Percentiles rank a stretch among this genome's conserved stretches.
Conservation (phyloP, 208 protist genomes). For the Vickermania ingenoplastis region DNA sequence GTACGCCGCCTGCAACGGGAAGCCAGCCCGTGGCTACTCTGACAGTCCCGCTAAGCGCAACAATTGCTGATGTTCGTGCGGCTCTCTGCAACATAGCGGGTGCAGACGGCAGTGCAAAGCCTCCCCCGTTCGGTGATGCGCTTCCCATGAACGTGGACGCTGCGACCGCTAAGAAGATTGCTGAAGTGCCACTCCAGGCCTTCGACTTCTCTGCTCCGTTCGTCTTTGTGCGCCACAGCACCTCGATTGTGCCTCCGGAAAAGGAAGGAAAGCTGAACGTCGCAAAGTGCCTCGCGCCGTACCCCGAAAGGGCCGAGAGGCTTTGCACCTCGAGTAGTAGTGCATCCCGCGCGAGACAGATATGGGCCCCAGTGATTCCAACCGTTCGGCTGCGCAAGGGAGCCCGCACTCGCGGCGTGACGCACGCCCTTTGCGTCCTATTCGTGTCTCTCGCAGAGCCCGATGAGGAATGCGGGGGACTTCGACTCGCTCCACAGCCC, state of each 20-base stretch:
- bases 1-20: slow-evolving; percentile 45
- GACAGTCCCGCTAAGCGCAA: slow-evolving; percentile 29
- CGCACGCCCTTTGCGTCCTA: slow-evolving; percentile 28
- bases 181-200: slow-evolving; percentile 52
- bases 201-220: slow-evolving; percentile 71
- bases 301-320: too few relatives aligned
- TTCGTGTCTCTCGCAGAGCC: background rate
- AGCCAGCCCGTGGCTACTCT: slow-evolving; percentile 57
- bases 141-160: too few relatives aligned
- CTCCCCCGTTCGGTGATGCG: too few relatives aligned
- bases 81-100: too few relatives aligned
- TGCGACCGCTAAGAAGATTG: too few relatives aligned
- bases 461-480: background rate
- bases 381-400: too few relatives aligned
- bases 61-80: slow-evolving; percentile 25
- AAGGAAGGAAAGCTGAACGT: slow-evolving; percentile 8
- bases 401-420: too few relatives aligned
- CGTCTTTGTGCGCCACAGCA: slow-evolving; percentile 32
- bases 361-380: too few relatives aligned
- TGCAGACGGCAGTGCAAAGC: too few relatives aligned
- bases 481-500: background rate
- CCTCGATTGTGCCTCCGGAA: background rate
- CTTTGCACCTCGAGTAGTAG: too few relatives aligned
- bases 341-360: too few relatives aligned
- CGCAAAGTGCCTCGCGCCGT: too few relatives aligned